These are phyloP conservation scores for Phytopythium oedochilum DNA, from an alignment of 352 stramenopile genomes.

Conservation along the genomic window DNA sequence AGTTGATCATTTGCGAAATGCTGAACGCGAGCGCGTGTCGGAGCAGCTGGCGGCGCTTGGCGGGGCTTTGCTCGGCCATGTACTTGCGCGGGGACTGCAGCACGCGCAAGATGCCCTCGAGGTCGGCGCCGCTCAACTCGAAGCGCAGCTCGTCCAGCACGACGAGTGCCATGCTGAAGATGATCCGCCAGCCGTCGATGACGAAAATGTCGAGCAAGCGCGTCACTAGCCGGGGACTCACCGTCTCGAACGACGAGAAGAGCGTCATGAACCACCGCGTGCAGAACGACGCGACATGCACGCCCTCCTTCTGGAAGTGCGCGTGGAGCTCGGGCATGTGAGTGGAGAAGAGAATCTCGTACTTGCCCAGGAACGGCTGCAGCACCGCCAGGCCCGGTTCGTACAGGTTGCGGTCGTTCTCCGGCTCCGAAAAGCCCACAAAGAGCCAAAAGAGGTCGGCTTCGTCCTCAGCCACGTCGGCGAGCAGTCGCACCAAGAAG, in stretches of 20 bases:
- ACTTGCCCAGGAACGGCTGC: constrained; percentile 58
- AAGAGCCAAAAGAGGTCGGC: constrained; percentile 83
- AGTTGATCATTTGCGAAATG: constrained; percentile 51
- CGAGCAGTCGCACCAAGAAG: constrained; percentile 70
- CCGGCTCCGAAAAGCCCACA: constrained; percentile 65
- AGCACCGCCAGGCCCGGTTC: constrained; percentile 70
- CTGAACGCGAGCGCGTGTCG: constrained; percentile 58
- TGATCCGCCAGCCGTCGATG: constrained; percentile 74
- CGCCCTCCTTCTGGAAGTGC: constrained; percentile 53
- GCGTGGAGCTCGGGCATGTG: constrained; percentile 62
- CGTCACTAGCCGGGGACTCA: constrained; percentile 55
- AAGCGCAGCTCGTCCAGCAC: constrained; percentile 69
- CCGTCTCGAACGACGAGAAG: constrained; percentile 80
- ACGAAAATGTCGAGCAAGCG: constrained; percentile 76
- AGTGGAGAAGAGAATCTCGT: constrained; percentile 54
- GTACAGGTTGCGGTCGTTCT: constrained; percentile 72
- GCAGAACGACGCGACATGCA: constrained; percentile 67
- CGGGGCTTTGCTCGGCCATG: constrained; percentile 39
- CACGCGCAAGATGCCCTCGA: constrained; percentile 65
- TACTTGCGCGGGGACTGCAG: constrained; percentile 57
- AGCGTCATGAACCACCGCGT: constrained; percentile 85
- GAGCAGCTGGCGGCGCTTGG: constrained; percentile 41
- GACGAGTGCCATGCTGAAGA: constrained; percentile 75
- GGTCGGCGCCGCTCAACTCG: constrained; percentile 42
- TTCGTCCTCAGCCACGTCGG: constrained; percentile 61